phyloP scores from a whole-genome alignment of 768 basidiomycete genomes.

The Kwoniella dejecticola region DNA sequence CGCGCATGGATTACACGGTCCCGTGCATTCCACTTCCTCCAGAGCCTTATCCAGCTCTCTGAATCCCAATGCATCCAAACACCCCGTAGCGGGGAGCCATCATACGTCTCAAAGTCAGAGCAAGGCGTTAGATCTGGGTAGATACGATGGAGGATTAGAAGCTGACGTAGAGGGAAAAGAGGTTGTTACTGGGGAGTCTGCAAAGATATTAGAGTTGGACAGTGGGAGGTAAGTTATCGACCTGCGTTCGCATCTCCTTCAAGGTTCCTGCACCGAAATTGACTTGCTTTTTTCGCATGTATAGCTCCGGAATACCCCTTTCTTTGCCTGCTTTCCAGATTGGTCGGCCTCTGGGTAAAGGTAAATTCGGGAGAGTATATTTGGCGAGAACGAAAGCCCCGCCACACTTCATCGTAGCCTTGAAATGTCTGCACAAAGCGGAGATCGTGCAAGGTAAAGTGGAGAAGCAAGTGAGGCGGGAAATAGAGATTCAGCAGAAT shows the following conservation, averaged over 20 bases:
- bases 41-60: constrained; percentile 37
- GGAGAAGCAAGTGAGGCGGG: constrained; percentile 94
- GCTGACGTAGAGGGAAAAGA: constrained; percentile 69
- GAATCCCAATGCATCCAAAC: constrained; percentile 22
- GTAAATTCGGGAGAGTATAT: constrained; percentile 98
- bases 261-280: background rate
- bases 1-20: constrained; percentile 56
- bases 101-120: background rate
- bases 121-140: constrained; percentile 61
- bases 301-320: constrained; percentile 63
- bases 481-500: constrained; percentile 98
- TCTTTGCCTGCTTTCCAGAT: constrained; percentile 85
- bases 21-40: constrained; percentile 52
- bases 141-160: constrained; percentile 96
- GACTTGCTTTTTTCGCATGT: background rate
- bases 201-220: constrained; percentile 77
- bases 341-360: constrained; percentile 94
- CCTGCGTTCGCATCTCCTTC: background rate
- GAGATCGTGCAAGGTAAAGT: constrained; percentile 89
- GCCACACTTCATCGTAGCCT: constrained; percentile 89
- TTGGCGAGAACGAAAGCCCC: constrained; percentile 90
- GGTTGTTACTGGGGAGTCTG: constrained; percentile 73
- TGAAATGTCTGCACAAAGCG: constrained; percentile 95
- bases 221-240: constrained; percentile 60
- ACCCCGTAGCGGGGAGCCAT: background rate